phyloP scores from a whole-genome alignment of 495 filamentous ascomycete species.

The Jackrogersella minutella region DNA sequence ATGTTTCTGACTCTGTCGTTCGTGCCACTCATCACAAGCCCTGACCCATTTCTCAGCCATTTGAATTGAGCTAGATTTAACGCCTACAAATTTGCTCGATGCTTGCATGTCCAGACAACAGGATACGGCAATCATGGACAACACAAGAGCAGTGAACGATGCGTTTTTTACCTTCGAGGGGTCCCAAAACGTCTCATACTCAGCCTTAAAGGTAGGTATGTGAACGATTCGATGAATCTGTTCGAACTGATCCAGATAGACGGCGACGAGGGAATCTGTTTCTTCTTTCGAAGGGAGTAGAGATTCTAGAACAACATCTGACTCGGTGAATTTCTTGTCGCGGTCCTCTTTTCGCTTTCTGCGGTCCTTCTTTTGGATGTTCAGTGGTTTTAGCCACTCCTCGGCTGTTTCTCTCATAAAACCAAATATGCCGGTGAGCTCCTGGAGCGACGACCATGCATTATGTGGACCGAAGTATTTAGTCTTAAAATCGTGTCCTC shows the following conservation, averaged over 20 bases:
- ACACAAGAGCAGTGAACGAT: slow-evolving; percentile 56
- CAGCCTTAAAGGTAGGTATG: slow-evolving; percentile 59
- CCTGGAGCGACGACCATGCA: slow-evolving; percentile 48
- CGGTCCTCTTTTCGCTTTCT: slow-evolving; percentile 43
- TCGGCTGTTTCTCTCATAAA: slow-evolving; percentile 48
- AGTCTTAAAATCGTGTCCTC: slow-evolving; percentile 53
- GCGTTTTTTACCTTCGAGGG: slow-evolving; percentile 48
- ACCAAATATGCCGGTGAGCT: slow-evolving; percentile 53
- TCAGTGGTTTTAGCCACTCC: slow-evolving; percentile 47
- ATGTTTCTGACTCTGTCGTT: slow-evolving; percentile 43
- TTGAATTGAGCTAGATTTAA: slow-evolving; percentile 43
- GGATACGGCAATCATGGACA: slow-evolving; percentile 47
- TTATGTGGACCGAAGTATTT: slow-evolving; percentile 60
- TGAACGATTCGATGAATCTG: slow-evolving; percentile 63
- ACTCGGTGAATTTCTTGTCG: slow-evolving; percentile 45
- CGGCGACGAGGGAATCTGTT: slow-evolving; percentile 55
- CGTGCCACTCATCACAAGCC: slow-evolving; percentile 45
- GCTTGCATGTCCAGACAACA: slow-evolving; percentile 72
- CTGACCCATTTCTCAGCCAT: slow-evolving; percentile 45
- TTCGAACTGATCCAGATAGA: slow-evolving; percentile 59
- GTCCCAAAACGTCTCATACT: slow-evolving; percentile 54
- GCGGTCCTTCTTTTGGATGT: slow-evolving; percentile 47
- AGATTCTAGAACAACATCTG: slow-evolving; percentile 42
- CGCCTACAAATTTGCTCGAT: slow-evolving; percentile 43
- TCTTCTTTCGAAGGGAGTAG: slow-evolving; percentile 57